A percentile compares a stretch with the other conserved stretches of the same genome.
Conservation (phyloP, 768 basidiomycete species). For the Amanita muscaria region DNA sequence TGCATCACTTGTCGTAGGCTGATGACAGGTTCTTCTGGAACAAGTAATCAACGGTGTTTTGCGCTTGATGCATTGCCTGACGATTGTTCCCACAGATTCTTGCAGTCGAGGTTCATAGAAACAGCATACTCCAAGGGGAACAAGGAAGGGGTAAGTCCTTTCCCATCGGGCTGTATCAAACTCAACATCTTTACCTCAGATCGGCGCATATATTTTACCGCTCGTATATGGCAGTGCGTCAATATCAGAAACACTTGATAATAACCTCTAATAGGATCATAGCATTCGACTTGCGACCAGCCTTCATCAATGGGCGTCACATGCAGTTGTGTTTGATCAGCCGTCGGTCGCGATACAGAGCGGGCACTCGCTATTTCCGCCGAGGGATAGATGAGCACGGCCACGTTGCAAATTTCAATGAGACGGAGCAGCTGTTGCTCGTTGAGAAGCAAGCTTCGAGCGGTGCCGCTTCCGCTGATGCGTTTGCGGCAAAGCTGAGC, state of each 20-base stretch:
- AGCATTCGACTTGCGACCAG: constrained; percentile 83
- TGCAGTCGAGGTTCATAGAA: constrained; percentile 31
- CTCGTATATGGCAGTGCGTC: constrained; percentile 89
- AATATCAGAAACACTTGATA: constrained; percentile 4
- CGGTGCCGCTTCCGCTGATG: constrained; percentile 34
- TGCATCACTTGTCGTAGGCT: constrained; percentile 38
- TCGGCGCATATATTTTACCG: constrained; percentile 84
- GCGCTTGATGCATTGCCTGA: constrained; percentile 44
- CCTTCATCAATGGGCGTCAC: constrained; percentile 67
- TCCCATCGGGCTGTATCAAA: not conserved
- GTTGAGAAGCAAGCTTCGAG: constrained; percentile 48
- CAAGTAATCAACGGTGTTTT: constrained; percentile 50
- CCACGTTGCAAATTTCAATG: constrained; percentile 94
- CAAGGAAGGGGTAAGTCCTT: constrained; percentile 48
- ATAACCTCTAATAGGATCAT: constrained; percentile 6
- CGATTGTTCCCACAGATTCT: constrained; percentile 28
- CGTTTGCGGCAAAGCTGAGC: constrained; percentile 54
- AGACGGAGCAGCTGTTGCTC: constrained; percentile 90
- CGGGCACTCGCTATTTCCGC: constrained; percentile 95
- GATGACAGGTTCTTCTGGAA: constrained; percentile 99
- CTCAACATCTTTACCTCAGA: constrained; percentile 34
- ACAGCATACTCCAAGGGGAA: constrained; percentile 37
- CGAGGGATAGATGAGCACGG: constrained; percentile 87
- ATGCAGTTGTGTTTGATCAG: constrained; percentile 85
- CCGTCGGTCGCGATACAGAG: constrained; percentile 86